phyloP scores from a whole-genome alignment of 805 yeast genomes.

The Wickerhamomyces alni region DNA sequence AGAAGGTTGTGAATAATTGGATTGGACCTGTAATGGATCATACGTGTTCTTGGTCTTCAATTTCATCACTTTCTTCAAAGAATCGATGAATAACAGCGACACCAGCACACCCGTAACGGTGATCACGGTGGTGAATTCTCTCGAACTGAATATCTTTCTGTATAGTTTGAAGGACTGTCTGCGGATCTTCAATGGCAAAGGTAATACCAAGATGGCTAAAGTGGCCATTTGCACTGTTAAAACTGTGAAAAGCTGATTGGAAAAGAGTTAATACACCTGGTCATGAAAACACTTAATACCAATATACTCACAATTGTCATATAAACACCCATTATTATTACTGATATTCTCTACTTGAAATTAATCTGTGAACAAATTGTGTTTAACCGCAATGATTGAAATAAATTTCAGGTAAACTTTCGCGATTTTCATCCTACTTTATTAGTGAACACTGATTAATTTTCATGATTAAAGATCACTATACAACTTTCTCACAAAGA shows the following conservation, averaged over 20 bases:
- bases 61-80: conserved; percentile 38
- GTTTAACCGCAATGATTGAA: too few species aligned
- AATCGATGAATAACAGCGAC: conserved; percentile 46
- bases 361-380: too few species aligned
- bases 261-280: too few species aligned
- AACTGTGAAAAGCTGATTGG: conserved; percentile 36
- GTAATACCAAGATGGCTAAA: conserved; percentile 43
- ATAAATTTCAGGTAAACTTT: too few species aligned
- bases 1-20: conserved; percentile 28
- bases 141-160: conserved; percentile 27
- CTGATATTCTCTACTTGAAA: too few species aligned
- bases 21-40: conserved; percentile 19
- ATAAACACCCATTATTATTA: conserved; percentile 20
- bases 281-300: not conserved
- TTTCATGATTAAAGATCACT: conserved; percentile 6
- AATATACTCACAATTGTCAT: conserved; percentile 15
- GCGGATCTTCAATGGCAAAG: conserved; percentile 47
- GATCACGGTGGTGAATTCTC: conserved; percentile 40
- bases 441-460: too few species aligned
- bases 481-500: conserved; percentile 16
- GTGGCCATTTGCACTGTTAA: conserved; percentile 47
- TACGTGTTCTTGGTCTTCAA: conserved; percentile 21
- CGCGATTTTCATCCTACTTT: too few species aligned
- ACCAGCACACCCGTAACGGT: conserved; percentile 37
- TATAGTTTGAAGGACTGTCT: conserved; percentile 34